Conservation (phyloP, 2,329 filamentous ascomycete species). For the Hypoxylon sp. region DNA sequence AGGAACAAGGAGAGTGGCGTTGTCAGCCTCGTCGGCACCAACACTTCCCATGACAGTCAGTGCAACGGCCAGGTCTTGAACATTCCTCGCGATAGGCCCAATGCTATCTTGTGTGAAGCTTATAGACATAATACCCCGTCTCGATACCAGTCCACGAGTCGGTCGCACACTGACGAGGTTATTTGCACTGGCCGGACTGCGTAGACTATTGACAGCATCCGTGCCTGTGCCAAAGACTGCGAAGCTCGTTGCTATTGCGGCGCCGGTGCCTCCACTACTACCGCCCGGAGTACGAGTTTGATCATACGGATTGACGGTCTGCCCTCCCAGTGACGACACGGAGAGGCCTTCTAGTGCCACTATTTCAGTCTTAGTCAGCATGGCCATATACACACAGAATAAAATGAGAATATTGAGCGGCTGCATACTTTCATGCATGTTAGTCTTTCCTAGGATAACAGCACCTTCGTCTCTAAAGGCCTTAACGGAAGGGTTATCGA, state of each 20-base stretch:
- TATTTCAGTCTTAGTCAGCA: constrained; percentile 26
- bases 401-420: not conserved
- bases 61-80: constrained; percentile 65
- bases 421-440: constrained; percentile 67
- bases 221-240: constrained; percentile 71
- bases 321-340: constrained; percentile 74
- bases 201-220: constrained; percentile 74
- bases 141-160: constrained; percentile 66
- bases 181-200: constrained; percentile 74
- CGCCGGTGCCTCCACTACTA: constrained; percentile 74
- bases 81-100: constrained; percentile 67
- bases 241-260: constrained; percentile 69
- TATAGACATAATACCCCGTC: constrained; percentile 68
- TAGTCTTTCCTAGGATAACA: constrained; percentile 72
- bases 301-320: constrained; percentile 76
- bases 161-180: constrained; percentile 72
- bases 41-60: constrained; percentile 68
- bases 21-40: constrained; percentile 66
- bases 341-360: constrained; percentile 74
- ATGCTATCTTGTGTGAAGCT: constrained; percentile 70
- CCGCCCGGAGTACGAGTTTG: constrained; percentile 73
- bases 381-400: not conserved
- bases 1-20: constrained; percentile 65
- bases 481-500: constrained; percentile 65
- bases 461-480: constrained; percentile 67